These are phyloP conservation scores for Naganishia sp. DNA, from an alignment of 1,284 basidiomycete species.

Conservation along the genomic window DNA sequence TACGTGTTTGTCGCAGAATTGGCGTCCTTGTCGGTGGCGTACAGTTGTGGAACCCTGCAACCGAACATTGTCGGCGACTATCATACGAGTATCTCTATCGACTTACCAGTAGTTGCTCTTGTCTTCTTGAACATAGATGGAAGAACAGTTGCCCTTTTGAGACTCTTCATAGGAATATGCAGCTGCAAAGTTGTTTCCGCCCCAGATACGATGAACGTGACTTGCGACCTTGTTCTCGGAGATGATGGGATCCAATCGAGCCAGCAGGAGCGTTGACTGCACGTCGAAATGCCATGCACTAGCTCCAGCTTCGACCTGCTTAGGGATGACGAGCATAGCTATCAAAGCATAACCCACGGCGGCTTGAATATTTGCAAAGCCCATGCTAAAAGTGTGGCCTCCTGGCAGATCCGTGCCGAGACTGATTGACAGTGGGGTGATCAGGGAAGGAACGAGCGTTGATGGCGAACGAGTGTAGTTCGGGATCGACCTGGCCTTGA, in stretches of 20 bases:
- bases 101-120: constrained; percentile 43
- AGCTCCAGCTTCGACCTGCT: not conserved
- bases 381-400: constrained; percentile 1
- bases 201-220: constrained; percentile 35
- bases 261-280: constrained; percentile 10
- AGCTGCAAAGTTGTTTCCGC: constrained; percentile 39
- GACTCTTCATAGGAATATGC: constrained; percentile 40
- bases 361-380: not conserved
- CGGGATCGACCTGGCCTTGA: too few relatives aligned
- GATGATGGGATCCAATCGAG: constrained; percentile 33
- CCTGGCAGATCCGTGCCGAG: not conserved
- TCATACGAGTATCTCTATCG: not conserved
- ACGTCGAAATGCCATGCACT: constrained; percentile 30
- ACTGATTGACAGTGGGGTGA: not conserved
- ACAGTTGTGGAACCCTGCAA: constrained; percentile 29
- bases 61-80: not conserved
- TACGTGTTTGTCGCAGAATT: constrained; percentile 30
- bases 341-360: not conserved
- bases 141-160: constrained; percentile 37
- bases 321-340: not conserved
- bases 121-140: constrained; percentile 39
- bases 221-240: constrained; percentile 23
- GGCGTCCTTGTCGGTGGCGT: constrained; percentile 27
- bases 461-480: too few relatives aligned
- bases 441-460: not conserved